Evolutionary conservation across 2,329 filamentous ascomycete species (phyloP), one percentile per base, ranked within the genome.

Genomic region (Dactylellina cionopaga): DNA sequence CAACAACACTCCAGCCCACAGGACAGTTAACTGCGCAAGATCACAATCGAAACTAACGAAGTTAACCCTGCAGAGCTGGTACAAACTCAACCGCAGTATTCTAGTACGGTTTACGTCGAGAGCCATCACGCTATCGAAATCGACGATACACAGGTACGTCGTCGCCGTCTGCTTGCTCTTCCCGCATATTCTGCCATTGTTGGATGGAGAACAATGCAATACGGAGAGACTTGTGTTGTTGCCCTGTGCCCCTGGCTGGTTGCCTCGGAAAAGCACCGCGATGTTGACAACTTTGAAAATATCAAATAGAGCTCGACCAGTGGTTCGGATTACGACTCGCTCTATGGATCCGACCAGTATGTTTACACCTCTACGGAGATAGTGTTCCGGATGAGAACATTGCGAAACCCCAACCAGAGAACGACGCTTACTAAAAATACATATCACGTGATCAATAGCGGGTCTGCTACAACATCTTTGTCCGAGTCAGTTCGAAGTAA

Each of bases 271-370:
- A 6, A 5, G 17, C 5, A 5, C 17, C 41, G 6, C 13, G 6
- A 13, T 6, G 39, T 44, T 60, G 17, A 49, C 41, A 11, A 17
- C 19, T 17, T 33, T 22, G n/a, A 22, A 24, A 31, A 58, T 27
- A 46, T 5, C 11, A 58, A n/a, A 37, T 24, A 64, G 51, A n/a
- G 25, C 25, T 51, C 51, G 27, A 60, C 64, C n/a, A 62, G 52
- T 47, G 55, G 46, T 33, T 47, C 56, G 13, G 66, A 71, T 17
- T 72, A 63, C 24, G 68, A 72, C 27, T 72, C 68, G 7, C 58
- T 72, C 27, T 72, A 72, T 49, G 59, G 68, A n/a, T 65, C 68
- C 22, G 68, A 72, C 25, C 47, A 47, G 68, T 72, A 72, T 41
- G 68, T 65, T 11, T n/a, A 19, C 24, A 35, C 1, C 37, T 13